phyloP scores from a whole-genome alignment of 805 yeast genomes.

The Cyberlindnera mrakii region DNA sequence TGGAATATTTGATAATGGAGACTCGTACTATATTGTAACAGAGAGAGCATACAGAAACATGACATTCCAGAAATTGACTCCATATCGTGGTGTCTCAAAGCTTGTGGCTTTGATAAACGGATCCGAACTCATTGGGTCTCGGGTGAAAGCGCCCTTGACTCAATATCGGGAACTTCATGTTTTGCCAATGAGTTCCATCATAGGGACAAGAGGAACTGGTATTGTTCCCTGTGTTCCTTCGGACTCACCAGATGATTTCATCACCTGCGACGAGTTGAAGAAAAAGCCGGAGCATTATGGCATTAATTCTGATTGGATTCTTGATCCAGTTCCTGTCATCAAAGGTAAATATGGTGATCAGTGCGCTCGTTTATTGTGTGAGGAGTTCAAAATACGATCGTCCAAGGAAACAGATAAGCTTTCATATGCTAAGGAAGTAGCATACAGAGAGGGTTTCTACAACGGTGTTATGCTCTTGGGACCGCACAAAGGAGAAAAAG shows the following conservation, averaged over 20 bases:
- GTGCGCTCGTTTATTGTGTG: conserved; percentile 78
- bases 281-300: conserved; percentile 88
- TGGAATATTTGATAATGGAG: conserved; percentile 84
- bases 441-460: conserved; percentile 94
- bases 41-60: conserved; percentile 95
- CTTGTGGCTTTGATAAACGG: conserved; percentile 62
- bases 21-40: conserved; percentile 73
- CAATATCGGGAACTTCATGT: conserved; percentile 64
- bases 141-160: conserved; percentile 79
- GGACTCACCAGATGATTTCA: conserved; percentile 96
- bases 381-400: conserved; percentile 83
- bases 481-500: conserved; percentile 78
- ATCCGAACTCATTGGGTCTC: conserved; percentile 71
- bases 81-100: conserved; percentile 71
- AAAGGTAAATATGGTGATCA: conserved; percentile 77
- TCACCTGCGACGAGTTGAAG: conserved; percentile 76
- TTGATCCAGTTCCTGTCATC: conserved; percentile 68
- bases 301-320: conserved; percentile 81
- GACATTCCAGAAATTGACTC: conserved; percentile 93
- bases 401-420: conserved; percentile 85
- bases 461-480: conserved; percentile 80
- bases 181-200: conserved; percentile 94
- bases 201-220: conserved; percentile 95
- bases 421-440: conserved; percentile 87
- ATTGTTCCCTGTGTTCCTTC: conserved; percentile 98